Base-by-base conservation (phyloP, 257 asterid species). In the Fraxinus excelsior region DNA sequence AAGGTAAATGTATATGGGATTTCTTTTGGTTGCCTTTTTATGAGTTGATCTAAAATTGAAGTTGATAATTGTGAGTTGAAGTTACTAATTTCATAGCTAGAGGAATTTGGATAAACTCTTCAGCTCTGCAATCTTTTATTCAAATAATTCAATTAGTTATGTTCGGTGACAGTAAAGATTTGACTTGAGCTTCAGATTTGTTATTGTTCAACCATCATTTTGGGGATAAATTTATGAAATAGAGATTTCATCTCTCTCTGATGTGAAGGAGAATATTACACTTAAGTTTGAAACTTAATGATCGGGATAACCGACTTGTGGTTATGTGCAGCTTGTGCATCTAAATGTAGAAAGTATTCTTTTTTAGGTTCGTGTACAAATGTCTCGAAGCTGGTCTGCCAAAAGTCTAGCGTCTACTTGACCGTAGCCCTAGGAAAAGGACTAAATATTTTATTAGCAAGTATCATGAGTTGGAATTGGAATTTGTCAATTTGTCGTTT, bases 101-200 rank as follows among this genome's bases (percentile, higher is more conserved):
- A 19, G 46, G 73, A 74, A 58, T 56, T 25, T 68, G 70, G 8
- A 12, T 46, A 11, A 31, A 40, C 23, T 73, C 23, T 21, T 66
- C 25, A n/a, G 16, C 26, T 64, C 4, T 46, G n/a, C 6, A 38
- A 10, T 28, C 31, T 60, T 10, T 37, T 28, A 38, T 4, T 37
- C 53, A 11, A 40, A 42, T 34, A 58, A 25, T 32, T 11, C 21
- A 51, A 5, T 9, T 21, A 38, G 26, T 25, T 11, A 23, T 67
- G 73, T 21, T 67, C 56, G 69, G 60, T 53, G 40, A n/a, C 64
- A 72, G 74, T 9, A 32, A 53, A 75, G 68, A 73, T 11, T 37
- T 18, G 23, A 14, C 8, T 37, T 16, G 18, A 74, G 28, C 38
- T 68, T 78, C 38, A 53, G 49, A 53, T 25, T 38, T 18, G 23